Evolutionary conservation across 1,284 basidiomycete species (phyloP).

Genomic region (Pseudozyma thailandica): DNA sequence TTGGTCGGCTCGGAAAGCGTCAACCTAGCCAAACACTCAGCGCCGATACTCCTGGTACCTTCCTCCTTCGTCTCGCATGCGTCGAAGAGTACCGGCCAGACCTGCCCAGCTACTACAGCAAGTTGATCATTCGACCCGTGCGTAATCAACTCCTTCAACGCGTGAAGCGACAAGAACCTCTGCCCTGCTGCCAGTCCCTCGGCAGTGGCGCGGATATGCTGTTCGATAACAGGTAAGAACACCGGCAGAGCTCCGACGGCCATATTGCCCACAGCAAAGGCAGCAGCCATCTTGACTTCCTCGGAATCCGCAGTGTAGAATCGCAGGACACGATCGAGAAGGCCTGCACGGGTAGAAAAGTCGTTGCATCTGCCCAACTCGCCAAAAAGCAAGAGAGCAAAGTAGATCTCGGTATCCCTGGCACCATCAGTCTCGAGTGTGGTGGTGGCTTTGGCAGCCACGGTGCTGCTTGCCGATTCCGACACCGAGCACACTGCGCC

Average conservation of each 20-base stretch:
- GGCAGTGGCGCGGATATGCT: conserved; percentile 74
- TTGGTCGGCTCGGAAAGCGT: conserved; percentile 87
- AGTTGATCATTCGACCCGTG: conserved; percentile 86
- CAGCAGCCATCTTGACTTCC: conserved; percentile 59
- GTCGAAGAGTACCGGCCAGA: conserved; percentile 79
- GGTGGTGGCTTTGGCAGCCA: conserved; percentile 30
- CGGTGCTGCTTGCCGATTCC: conserved; percentile 20
- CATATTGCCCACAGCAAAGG: conserved; percentile 79
- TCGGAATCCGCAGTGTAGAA: conserved; percentile 46
- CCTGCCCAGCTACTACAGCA: conserved; percentile 81
- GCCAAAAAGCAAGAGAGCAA: conserved; percentile 56
- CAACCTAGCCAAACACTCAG: conserved; percentile 94
- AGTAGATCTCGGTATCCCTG: conserved; percentile 52
- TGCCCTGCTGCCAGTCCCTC: conserved; percentile 67
- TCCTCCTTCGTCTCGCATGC: conserved; percentile 75
- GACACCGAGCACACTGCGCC: conserved; percentile 52
- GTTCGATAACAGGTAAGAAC: conserved; percentile 86
- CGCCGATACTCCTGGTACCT: conserved; percentile 89
- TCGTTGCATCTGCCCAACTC: conserved; percentile 56
- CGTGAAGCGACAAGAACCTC: conserved; percentile 78
- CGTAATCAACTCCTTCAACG: conserved; percentile 94
- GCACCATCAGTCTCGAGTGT: conserved; percentile 25
- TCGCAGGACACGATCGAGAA: conserved; percentile 48
- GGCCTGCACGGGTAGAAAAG: conserved; percentile 35
- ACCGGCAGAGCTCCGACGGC: conserved; percentile 87